Percentiles rank a stretch among this genome's conserved stretches.
These are phyloP conservation scores for Fraxinus baroniana DNA, from an alignment of 305 asterid genomes.

Conservation along the genomic window DNA sequence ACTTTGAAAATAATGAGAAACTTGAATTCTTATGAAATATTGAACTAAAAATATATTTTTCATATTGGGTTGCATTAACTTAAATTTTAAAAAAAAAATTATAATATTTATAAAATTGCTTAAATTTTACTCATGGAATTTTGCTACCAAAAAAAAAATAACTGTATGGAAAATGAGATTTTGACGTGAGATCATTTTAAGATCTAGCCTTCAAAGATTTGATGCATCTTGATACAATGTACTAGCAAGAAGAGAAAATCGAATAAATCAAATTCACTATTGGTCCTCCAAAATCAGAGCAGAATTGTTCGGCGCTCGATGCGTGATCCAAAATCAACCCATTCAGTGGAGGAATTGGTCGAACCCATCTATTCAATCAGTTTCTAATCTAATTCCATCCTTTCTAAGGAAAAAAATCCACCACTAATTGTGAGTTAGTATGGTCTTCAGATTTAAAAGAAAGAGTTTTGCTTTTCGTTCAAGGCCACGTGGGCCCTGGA, in stretches of 20 bases:
- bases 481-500: no score
- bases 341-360: background rate
- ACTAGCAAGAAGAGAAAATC: no score
- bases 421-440: background rate
- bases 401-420: background rate
- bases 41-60: no score
- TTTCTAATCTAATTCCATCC: background rate
- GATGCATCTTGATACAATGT: no score
- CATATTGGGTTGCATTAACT: background rate
- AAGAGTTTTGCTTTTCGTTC: background rate
- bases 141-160: background rate
- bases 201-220: background rate
- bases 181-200: background rate
- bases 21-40: background rate
- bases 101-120: no score
- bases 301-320: background rate
- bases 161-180: background rate
- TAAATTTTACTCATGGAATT: background rate
- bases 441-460: background rate
- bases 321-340: background rate
- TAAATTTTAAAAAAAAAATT: no score
- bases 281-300: background rate
- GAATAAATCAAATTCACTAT: background rate
- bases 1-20: background rate
- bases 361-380: background rate